Conservation (phyloP, 169 alveolate genomes). For the Theileria sp. region DNA sequence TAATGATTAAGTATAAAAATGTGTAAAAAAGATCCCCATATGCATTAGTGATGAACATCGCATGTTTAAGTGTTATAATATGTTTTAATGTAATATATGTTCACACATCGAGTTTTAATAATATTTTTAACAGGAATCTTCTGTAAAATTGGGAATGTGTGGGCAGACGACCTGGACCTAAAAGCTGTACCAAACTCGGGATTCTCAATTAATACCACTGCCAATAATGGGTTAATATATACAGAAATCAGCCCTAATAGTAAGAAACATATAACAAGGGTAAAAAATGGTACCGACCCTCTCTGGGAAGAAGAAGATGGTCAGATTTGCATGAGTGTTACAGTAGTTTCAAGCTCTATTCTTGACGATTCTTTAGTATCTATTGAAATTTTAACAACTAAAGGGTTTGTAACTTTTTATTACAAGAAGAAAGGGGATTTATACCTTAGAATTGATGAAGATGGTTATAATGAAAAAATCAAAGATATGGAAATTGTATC, state of each 20-base stretch:
- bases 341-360: not conserved
- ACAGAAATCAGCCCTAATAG: not conserved
- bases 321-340: not conserved
- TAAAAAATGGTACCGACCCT: not conserved
- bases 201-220: not conserved
- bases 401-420: not conserved
- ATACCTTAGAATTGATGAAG: not conserved
- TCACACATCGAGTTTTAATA: not conserved
- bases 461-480: not conserved
- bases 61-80: not conserved
- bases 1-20: not conserved
- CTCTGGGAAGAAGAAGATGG: conserved; percentile 8
- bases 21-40: not conserved
- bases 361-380: not conserved
- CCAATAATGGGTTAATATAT: not conserved
- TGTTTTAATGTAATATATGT: not conserved
- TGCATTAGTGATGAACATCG: not conserved
- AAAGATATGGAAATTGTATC: not conserved
- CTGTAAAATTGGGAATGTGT: not conserved
- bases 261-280: not conserved
- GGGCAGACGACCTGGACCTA: conserved; percentile 1
- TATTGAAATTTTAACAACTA: not conserved
- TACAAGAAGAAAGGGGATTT: not conserved
- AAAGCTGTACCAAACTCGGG: not conserved
- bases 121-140: not conserved